phyloP scores from a whole-genome alignment of 257 asterid species.

The Primulina eburnea region DNA sequence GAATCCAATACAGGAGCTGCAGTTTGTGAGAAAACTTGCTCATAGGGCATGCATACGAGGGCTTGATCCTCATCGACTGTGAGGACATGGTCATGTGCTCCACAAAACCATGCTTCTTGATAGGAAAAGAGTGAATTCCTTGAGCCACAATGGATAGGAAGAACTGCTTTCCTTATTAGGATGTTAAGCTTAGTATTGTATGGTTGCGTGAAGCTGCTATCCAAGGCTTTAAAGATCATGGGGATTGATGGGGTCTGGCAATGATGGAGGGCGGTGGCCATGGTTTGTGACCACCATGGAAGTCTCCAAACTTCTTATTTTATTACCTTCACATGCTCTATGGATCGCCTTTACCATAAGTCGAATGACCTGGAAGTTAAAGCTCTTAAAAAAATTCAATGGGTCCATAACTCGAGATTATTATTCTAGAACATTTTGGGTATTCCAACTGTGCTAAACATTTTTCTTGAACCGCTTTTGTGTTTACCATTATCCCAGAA shows the following conservation, averaged over 20 bases:
- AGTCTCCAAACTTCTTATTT: background rate
- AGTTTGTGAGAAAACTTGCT: background rate
- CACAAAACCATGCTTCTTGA: background rate
- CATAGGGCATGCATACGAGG: too few relatives aligned
- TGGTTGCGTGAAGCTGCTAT: background rate
- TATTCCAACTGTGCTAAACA: too few relatives aligned
- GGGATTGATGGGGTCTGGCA: background rate
- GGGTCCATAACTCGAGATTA: background rate
- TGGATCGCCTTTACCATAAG: background rate
- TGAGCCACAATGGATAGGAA: background rate
- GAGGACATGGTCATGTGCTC: background rate
- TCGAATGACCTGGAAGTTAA: background rate
- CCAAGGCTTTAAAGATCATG: background rate
- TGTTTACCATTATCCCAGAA: too few relatives aligned
- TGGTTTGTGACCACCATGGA: background rate
- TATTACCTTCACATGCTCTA: too few relatives aligned
- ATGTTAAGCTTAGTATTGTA: background rate
- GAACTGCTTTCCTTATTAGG: background rate
- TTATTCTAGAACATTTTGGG: too few relatives aligned
- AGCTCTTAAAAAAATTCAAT: background rate
- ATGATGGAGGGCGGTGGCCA: too few relatives aligned
- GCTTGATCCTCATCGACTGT: background rate
- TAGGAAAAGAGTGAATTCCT: background rate
- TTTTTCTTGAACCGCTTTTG: too few relatives aligned
- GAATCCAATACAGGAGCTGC: background rate